Evolutionary conservation across 805 yeast species (phyloP).

Genomic region (Hermanozyma aechmeae): DNA sequence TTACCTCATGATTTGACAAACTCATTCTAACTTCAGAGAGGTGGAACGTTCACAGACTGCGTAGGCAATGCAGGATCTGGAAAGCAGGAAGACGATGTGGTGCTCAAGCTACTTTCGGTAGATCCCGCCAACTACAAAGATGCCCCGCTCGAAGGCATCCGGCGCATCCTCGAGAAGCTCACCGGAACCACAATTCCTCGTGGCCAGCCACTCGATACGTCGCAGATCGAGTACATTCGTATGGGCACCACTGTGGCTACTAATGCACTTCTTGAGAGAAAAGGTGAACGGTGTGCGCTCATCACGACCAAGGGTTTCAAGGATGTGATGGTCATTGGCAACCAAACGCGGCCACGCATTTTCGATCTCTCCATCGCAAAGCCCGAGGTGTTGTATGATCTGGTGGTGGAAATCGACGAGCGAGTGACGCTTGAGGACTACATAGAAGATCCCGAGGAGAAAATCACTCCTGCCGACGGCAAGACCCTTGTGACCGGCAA

Average conservation of each 20-base stretch:
- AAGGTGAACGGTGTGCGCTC: slow-evolving; percentile 82
- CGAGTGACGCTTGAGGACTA: slow-evolving; percentile 72
- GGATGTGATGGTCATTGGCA: slow-evolving; percentile 77
- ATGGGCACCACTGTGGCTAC: slow-evolving; percentile 97
- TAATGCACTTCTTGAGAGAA: slow-evolving; percentile 85
- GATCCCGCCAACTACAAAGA: slow-evolving; percentile 83
- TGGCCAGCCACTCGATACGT: slow-evolving; percentile 50
- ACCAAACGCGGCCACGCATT: slow-evolving; percentile 84
- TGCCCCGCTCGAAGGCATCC: slow-evolving; percentile 89
- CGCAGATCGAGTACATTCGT: slow-evolving; percentile 57
- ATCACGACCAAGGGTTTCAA: slow-evolving; percentile 83
- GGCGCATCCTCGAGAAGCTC: slow-evolving; percentile 51
- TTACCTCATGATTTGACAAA: background rate
- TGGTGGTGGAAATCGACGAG: slow-evolving; percentile 81
- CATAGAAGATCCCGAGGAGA: slow-evolving; percentile 80
- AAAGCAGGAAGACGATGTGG: slow-evolving; percentile 9
- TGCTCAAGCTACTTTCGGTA: slow-evolving; percentile 63
- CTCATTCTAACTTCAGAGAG: slow-evolving; percentile 9
- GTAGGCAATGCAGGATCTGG: slow-evolving; percentile 13
- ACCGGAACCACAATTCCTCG: slow-evolving; percentile 49
- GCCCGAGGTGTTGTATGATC: slow-evolving; percentile 61
- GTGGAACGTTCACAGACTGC: slow-evolving; percentile 12
- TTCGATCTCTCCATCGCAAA: slow-evolving; percentile 73
- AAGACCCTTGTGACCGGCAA: slow-evolving; percentile 17
- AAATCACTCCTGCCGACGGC: background rate